A percentile compares a stretch with the other conserved stretches of the same genome.
These are phyloP conservation scores for Tarenaya hassleriana DNA, from an alignment of 345 rosid species.

Conservation along the genomic window DNA sequence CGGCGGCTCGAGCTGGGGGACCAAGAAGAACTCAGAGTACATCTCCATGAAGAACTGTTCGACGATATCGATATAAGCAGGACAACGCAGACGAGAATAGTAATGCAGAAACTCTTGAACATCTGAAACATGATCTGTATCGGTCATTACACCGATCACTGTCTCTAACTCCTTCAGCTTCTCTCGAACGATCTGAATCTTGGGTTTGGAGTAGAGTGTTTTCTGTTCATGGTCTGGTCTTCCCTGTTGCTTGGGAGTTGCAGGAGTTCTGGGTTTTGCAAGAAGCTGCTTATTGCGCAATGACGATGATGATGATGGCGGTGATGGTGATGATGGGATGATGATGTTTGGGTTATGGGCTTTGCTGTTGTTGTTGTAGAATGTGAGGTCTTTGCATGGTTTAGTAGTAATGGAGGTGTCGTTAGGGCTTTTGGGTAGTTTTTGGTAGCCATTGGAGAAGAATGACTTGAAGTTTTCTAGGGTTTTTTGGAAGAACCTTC, in stretches of 20 bases:
- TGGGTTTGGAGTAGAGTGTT: slow-evolving; percentile 24
- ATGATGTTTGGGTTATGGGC: slow-evolving; percentile 26
- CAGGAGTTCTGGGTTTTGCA: slow-evolving; percentile 17
- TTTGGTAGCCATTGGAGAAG: slow-evolving; percentile 43
- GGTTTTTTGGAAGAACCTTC: slow-evolving; percentile 53
- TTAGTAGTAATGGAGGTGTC: neutral
- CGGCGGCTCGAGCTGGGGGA: slow-evolving; percentile 4
- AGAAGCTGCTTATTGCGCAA: slow-evolving; percentile 20
- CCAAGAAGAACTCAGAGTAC: slow-evolving; percentile 38
- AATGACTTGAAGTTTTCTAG: slow-evolving; percentile 46
- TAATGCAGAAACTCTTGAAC: slow-evolving; percentile 67
- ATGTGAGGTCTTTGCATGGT: neutral
- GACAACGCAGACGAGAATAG: slow-evolving; percentile 70
- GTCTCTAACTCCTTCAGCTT: slow-evolving; percentile 64
- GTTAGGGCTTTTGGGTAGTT: slow-evolving; percentile 49
- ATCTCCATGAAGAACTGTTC: slow-evolving; percentile 71
- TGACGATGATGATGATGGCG: slow-evolving; percentile 17
- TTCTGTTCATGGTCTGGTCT: slow-evolving; percentile 23
- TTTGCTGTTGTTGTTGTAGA: slow-evolving; percentile 21
- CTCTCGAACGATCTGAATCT: slow-evolving; percentile 34
- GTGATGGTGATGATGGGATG: slow-evolving; percentile 8
- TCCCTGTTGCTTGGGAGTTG: slow-evolving; percentile 8
- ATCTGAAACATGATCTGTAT: slow-evolving; percentile 57
- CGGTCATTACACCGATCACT: slow-evolving; percentile 41
- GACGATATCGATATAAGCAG: slow-evolving; percentile 57